Conservation (phyloP, 106 monocot genomes). For the Dendrobium chrysotoxum region DNA sequence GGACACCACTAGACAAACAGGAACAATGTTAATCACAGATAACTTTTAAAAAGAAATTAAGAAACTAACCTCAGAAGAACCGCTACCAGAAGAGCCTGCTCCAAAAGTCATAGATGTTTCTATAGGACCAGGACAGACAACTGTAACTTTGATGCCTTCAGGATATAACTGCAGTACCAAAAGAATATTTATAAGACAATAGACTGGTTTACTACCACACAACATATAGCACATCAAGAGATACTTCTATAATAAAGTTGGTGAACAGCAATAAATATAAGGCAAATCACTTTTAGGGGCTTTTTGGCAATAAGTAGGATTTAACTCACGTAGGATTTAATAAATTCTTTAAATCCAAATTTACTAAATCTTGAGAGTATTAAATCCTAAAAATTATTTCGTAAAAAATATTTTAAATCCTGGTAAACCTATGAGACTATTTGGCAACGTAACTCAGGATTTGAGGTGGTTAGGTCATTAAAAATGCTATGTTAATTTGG, state of each 20-base stretch:
- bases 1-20: neutral
- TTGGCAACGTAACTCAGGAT: too few species aligned
- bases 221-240: neutral
- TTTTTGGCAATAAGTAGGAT: too few species aligned
- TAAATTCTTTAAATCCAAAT: too few species aligned
- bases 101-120: constrained; percentile 44
- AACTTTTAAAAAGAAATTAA: neutral
- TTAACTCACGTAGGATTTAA: too few species aligned
- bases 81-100: constrained; percentile 25
- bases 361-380: too few species aligned
- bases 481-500: too few species aligned
- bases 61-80: constrained; percentile 47
- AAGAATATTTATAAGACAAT: neutral
- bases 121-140: constrained; percentile 93
- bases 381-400: too few species aligned
- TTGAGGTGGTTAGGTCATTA: too few species aligned
- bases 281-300: neutral
- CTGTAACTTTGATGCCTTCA: constrained; percentile 77
- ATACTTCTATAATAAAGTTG: neutral
- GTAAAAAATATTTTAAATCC: too few species aligned
- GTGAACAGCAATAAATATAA: neutral
- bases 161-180: constrained; percentile 48
- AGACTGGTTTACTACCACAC: neutral
- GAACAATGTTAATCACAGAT: neutral
- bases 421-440: too few species aligned